Percentiles rank a stretch among this genome's conserved stretches.
Conservation (phyloP, 2,329 filamentous ascomycete species). For the Colletotrichum sp. region DNA sequence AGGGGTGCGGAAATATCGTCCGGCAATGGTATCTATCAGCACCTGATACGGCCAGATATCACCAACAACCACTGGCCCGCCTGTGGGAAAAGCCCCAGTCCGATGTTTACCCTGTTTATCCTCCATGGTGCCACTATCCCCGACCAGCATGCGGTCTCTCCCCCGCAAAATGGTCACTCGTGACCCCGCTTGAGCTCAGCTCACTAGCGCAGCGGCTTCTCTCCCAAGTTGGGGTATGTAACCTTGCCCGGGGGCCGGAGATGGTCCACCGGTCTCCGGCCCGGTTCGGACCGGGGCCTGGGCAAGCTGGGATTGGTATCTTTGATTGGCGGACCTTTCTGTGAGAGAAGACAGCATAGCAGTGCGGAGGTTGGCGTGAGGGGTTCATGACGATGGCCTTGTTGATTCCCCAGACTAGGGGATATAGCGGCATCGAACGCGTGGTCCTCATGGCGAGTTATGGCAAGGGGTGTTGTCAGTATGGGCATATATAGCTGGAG, state of each 20-base stretch:
- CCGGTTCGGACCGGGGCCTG: conserved; percentile 4
- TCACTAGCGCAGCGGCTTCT: neutral
- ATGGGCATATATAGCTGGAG: neutral
- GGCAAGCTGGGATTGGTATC: neutral
- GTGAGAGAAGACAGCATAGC: neutral
- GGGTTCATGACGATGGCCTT: neutral
- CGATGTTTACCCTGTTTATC: neutral
- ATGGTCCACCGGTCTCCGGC: conserved; percentile 3
- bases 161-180: conserved; percentile 4
- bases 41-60: neutral
- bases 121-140: neutral
- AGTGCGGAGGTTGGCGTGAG: neutral
- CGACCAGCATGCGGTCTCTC: neutral
- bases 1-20: neutral
- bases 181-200: neutral
- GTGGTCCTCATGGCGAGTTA: neutral
- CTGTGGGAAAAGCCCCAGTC: neutral
- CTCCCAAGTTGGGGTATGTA: conserved; percentile 12
- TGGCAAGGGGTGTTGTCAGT: neutral
- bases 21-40: neutral
- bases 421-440: neutral
- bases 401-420: neutral
- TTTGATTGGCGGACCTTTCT: conserved; percentile 4
- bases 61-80: neutral
- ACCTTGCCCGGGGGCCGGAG: conserved; percentile 3